A percentile compares a stretch with the other conserved stretches of the same genome.
Evolutionary conservation across 768 basidiomycete genomes (phyloP).

Genomic region (Suillus weaverae): DNA sequence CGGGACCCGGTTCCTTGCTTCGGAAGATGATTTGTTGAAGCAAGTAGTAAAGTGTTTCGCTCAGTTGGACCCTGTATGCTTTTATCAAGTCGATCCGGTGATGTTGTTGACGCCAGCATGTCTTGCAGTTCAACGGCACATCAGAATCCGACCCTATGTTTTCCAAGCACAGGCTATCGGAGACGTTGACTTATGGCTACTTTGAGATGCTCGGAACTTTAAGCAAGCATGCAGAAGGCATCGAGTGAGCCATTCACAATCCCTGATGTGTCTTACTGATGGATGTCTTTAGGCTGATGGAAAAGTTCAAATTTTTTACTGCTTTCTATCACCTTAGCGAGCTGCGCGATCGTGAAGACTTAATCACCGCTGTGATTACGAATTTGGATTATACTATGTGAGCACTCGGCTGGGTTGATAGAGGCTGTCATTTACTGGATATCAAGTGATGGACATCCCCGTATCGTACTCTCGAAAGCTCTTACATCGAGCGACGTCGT

Average conservation of each 20-base stretch:
- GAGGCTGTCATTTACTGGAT: constrained; percentile 7
- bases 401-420: constrained; percentile 27
- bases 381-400: constrained; percentile 90
- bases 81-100: neutral
- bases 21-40: constrained; percentile 81
- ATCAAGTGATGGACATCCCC: constrained; percentile 86
- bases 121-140: constrained; percentile 62
- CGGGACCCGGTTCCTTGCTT: constrained; percentile 75
- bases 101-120: constrained; percentile 3
- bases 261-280: neutral
- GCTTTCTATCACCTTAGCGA: constrained; percentile 96
- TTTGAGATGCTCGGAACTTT: constrained; percentile 94
- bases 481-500: constrained; percentile 92
- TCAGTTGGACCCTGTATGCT: constrained; percentile 85
- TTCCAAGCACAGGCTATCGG: constrained; percentile 77
- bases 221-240: constrained; percentile 85
- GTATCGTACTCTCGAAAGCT: constrained; percentile 91
- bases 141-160: constrained; percentile 80
- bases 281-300: constrained; percentile 61
- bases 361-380: constrained; percentile 88
- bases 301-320: constrained; percentile 91
- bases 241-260: constrained; percentile 53
- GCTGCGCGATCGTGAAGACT: constrained; percentile 84
- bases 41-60: constrained; percentile 87
- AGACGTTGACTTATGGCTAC: constrained; percentile 88